phyloP scores from a whole-genome alignment of 2,329 filamentous ascomycete genomes.

The Coniochaeta sp. region DNA sequence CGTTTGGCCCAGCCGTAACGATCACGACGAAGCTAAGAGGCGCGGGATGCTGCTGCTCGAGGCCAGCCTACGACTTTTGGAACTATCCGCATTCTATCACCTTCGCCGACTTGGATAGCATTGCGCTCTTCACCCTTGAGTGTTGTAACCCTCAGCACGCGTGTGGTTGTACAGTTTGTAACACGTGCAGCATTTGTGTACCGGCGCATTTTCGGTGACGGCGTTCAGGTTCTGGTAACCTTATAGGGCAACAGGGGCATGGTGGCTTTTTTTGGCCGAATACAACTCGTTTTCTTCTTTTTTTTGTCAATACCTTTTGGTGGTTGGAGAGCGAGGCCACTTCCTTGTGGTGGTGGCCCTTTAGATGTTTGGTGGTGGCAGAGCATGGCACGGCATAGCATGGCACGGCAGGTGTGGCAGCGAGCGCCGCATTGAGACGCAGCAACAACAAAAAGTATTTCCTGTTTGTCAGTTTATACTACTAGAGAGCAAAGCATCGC shows the following conservation, averaged over 20 bases:
- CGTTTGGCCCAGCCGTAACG: not conserved
- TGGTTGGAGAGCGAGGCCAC: not conserved
- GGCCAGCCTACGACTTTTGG: not conserved
- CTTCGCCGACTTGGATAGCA: not conserved
- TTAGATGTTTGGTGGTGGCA: not conserved
- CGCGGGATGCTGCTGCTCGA: not conserved
- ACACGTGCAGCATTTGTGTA: not conserved
- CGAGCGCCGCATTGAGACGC: not conserved
- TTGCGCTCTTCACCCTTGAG: not conserved
- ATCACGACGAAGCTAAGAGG: not conserved
- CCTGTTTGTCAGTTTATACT: not conserved
- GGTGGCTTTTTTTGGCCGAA: not conserved
- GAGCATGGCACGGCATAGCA: not conserved
- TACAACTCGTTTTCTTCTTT: constrained; percentile 4
- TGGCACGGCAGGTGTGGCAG: not conserved
- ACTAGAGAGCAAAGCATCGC: not conserved
- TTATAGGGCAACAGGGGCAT: not conserved
- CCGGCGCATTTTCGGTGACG: not conserved
- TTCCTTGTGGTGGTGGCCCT: constrained; percentile 1
- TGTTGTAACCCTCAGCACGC: not conserved
- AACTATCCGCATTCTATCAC: not conserved
- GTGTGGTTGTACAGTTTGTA: not conserved
- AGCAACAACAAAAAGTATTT: constrained; percentile 5
- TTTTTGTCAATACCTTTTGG: constrained; percentile 5
- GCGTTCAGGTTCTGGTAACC: not conserved